Base-by-base conservation (phyloP, 495 filamentous ascomycete genomes). In the Aspergillus incahuasiensis region DNA sequence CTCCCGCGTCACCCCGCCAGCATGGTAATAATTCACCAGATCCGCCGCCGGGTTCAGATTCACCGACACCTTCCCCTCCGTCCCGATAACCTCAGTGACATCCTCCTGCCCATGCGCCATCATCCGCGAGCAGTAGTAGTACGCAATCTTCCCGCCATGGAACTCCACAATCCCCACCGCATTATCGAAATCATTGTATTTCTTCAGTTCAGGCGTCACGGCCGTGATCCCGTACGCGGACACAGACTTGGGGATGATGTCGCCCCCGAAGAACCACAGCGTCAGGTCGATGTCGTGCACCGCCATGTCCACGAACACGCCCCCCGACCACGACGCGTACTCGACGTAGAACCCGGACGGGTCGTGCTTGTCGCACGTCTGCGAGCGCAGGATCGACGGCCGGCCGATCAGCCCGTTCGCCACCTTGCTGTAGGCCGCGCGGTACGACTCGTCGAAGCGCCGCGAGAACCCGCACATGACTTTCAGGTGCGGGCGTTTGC, bases 51-150 rank as follows among this genome's bases (percentile, higher is more conserved):
- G 83, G 51, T 81, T 72, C 8, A 69, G 72, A 55, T 85, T 86
- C 21, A 86, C 74, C 0, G 73, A 69, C n/a, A 86, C 40, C 58
- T 85, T 85, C 6, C 83, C 83, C 49, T 77, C 68, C 0, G 83
- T 86, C 6, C 83, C 82, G 51, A 86, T 81, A 48, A 87, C 75
- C 69, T 87, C 84, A 0, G 83, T 85, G 52, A 73, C 76, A 58
- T 87, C 84, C 57, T 84, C 75, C 66, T 86, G 84, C 1, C 84
- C 84, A 3, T 77, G 73, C 0, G 81, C 78, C 80, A 86, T 86
- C 82, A 85, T 85, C n/a, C 83, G 70, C 11, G 68, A 75, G 22
- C 67, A 70, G 64, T 82, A 86, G 56, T 82, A 79, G 55, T 85
- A 84, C 5, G 82, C 82, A 30, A 87, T 77, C 59, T 77, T 74